A percentile compares a stretch with the other conserved stretches of the same genome.
Evolutionary conservation across 306 rosid species (phyloP).

Genomic region (Quercus robur): DNA sequence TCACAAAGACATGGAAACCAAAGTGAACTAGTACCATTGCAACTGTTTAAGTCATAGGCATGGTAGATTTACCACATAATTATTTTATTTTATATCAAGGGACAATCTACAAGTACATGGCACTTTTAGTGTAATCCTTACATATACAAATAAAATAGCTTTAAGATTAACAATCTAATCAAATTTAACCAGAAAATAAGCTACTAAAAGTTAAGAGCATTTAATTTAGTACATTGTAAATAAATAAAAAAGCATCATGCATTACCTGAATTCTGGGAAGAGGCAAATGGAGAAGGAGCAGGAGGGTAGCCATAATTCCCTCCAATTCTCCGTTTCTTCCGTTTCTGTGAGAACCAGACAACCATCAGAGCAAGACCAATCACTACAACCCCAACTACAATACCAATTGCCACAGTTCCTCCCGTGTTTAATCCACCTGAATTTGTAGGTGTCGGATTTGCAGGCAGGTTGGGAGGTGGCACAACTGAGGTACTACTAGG

Average conservation of each 20-base stretch:
- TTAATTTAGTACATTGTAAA: not conserved
- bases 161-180: not conserved
- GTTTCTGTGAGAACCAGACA: conserved; percentile 58
- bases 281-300: conserved; percentile 69
- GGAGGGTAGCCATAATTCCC: conserved; percentile 36
- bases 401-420: conserved; percentile 58
- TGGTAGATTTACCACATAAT: not conserved
- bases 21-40: not conserved
- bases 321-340: conserved; percentile 49
- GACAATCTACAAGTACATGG: not conserved
- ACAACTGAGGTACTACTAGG: conserved; percentile 15
- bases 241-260: not conserved
- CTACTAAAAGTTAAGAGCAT: not conserved
- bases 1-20: not conserved
- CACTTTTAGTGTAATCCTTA: not conserved
- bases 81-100: not conserved
- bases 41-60: conserved; percentile 1
- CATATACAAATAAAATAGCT: not conserved
- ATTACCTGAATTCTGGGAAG: conserved; percentile 97
- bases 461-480: conserved; percentile 24
- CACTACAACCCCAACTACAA: conserved; percentile 56
- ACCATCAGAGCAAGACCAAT: conserved; percentile 67
- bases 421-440: conserved; percentile 45
- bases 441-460: conserved; percentile 23
- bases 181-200: not conserved